Conservation (phyloP, 2,329 filamentous ascomycete species). For the Metarhizium sp. region DNA sequence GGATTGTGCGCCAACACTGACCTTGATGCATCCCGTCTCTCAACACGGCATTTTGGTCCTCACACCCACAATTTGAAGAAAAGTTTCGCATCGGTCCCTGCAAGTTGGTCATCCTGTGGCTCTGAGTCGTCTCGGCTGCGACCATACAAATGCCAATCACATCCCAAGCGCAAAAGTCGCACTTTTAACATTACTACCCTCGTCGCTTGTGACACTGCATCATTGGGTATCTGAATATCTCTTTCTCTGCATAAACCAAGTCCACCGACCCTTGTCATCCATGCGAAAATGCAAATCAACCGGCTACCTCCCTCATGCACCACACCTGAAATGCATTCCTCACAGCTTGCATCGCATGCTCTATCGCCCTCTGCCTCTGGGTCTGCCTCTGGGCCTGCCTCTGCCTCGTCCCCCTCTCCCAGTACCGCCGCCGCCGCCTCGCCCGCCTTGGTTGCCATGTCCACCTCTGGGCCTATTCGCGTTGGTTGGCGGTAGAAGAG, state of each 20-base stretch:
- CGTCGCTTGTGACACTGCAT: neutral
- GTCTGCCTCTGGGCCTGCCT: slow-evolving; percentile 16
- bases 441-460: slow-evolving; percentile 12
- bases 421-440: slow-evolving; percentile 12
- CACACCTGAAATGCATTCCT: neutral
- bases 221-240: neutral
- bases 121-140: neutral
- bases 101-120: neutral
- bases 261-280: neutral
- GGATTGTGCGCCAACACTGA: neutral
- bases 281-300: neutral
- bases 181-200: neutral
- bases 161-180: neutral
- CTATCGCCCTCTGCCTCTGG: slow-evolving; percentile 12
- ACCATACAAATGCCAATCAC: slow-evolving; percentile 2
- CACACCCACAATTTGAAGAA: neutral
- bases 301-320: neutral
- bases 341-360: neutral
- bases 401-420: slow-evolving; percentile 4
- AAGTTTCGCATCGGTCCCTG: neutral
- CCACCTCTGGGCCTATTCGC: slow-evolving; percentile 14
- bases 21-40: neutral
- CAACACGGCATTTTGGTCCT: neutral
- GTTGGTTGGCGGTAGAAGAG: slow-evolving; percentile 4
- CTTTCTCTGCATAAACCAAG: neutral